Conservation (phyloP, 2,329 filamentous ascomycete species). For the Davidsoniella eucalypti region DNA sequence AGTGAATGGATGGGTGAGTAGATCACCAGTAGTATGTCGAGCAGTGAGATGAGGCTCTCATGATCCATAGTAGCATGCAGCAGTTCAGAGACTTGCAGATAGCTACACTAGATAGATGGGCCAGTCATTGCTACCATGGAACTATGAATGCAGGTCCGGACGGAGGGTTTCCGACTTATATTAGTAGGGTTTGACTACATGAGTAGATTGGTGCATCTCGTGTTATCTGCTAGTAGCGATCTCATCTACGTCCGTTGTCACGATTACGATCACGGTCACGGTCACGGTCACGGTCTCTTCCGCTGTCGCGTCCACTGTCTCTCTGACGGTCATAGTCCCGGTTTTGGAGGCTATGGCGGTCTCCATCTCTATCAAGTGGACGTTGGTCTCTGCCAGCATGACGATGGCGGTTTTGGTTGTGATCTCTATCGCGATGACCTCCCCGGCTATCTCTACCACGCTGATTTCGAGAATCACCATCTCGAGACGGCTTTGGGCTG, state of each 20-base stretch:
- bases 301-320: conserved; percentile 13
- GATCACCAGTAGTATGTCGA: too few species aligned
- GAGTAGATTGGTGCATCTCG: too few species aligned
- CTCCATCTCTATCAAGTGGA: conserved; percentile 16
- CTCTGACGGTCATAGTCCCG: conserved; percentile 16
- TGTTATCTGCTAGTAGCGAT: conserved; percentile 16
- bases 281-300: conserved; percentile 14
- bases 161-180: too few species aligned
- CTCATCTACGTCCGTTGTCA: conserved; percentile 19
- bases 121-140: too few species aligned
- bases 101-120: too few species aligned
- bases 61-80: too few species aligned
- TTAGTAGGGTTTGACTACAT: too few species aligned
- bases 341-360: conserved; percentile 20
- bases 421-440: neutral
- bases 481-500: conserved; percentile 16
- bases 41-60: too few species aligned
- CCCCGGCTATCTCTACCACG: neutral
- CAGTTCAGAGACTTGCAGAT: too few species aligned
- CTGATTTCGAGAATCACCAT: neutral
- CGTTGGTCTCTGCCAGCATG: conserved; percentile 14
- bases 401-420: neutral
- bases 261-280: conserved; percentile 18
- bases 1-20: too few species aligned
- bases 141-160: too few species aligned